Conservation (phyloP, 2,329 filamentous ascomycete genomes). For the Talaromyces sp. region DNA sequence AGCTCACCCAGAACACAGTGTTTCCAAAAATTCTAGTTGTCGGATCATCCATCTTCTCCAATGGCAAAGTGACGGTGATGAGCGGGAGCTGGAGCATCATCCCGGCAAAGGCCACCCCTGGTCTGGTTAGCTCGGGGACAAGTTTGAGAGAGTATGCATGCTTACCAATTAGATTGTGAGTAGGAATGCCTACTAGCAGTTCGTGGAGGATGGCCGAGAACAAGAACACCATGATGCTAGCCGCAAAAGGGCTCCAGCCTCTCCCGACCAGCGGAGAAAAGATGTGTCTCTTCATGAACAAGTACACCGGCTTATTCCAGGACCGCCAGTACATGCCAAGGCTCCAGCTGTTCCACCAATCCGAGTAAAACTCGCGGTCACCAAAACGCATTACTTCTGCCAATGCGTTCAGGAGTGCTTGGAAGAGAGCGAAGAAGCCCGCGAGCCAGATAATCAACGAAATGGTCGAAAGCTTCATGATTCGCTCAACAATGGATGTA, state of each 20-base stretch:
- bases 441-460: conserved; percentile 95
- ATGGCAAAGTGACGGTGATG: conserved; percentile 71
- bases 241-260: conserved; percentile 66
- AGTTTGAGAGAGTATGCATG: neutral
- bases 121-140: neutral
- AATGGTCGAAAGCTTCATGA: conserved; percentile 94
- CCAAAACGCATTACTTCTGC: conserved; percentile 88
- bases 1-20: conserved; percentile 92
- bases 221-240: conserved; percentile 79
- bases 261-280: conserved; percentile 83
- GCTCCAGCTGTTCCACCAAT: conserved; percentile 95
- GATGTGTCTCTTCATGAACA: conserved; percentile 93
- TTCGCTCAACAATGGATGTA: conserved; percentile 75
- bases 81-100: conserved; percentile 93
- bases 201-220: conserved; percentile 89
- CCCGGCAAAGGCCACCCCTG: conserved; percentile 84
- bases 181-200: conserved; percentile 86
- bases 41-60: conserved; percentile 73
- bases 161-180: conserved; percentile 84
- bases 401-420: conserved; percentile 84
- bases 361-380: conserved; percentile 90
- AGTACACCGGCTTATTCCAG: conserved; percentile 97
- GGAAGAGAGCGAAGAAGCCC: conserved; percentile 95
- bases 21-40: conserved; percentile 81
- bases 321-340: conserved; percentile 88